Percentiles rank a stretch among this genome's conserved stretches.
These are phyloP conservation scores for Leptosphaerulina australis DNA, from an alignment of 2,329 filamentous ascomycete genomes.

Conservation along the genomic window DNA sequence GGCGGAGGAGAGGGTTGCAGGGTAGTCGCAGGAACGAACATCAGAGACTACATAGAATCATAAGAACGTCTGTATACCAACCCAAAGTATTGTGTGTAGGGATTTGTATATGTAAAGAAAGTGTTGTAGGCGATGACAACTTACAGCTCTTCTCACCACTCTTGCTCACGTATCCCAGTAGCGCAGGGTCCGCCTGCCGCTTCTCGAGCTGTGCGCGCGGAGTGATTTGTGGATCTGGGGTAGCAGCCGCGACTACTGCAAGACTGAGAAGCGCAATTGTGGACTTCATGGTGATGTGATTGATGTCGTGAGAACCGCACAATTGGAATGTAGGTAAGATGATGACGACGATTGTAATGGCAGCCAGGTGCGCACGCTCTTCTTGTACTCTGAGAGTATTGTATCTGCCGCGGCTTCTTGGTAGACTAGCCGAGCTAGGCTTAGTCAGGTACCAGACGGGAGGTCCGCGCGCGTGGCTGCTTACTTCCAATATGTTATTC, in stretches of 20 bases:
- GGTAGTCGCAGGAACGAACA: constrained; percentile 32
- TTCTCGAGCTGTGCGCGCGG: constrained; percentile 25
- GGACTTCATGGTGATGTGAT: constrained; percentile 19
- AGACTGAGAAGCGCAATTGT: constrained; percentile 14
- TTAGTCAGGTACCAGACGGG: constrained; percentile 8
- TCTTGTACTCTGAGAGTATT: constrained; percentile 6
- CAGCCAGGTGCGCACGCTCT: not conserved
- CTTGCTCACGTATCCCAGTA: constrained; percentile 28
- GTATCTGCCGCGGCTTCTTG: constrained; percentile 2
- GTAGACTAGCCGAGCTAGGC: not conserved
- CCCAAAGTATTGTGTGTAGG: too few species aligned
- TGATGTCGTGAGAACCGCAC: not conserved
- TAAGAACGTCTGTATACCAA: too few species aligned
- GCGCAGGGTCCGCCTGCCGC: constrained; percentile 28
- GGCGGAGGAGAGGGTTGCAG: constrained; percentile 28
- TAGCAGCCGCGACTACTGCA: constrained; percentile 17
- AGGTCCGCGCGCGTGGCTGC: not conserved
- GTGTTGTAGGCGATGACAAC: constrained; percentile 6
- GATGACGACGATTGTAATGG: too few species aligned
- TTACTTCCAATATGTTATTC: not conserved
- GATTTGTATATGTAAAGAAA: too few species aligned
- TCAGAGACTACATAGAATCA: constrained; percentile 23
- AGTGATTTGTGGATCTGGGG: constrained; percentile 29
- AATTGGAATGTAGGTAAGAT: not conserved
- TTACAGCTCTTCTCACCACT: constrained; percentile 29